phyloP scores from a whole-genome alignment of 192 early-diverging fungal genomes.

The Linnemannia zychae region DNA sequence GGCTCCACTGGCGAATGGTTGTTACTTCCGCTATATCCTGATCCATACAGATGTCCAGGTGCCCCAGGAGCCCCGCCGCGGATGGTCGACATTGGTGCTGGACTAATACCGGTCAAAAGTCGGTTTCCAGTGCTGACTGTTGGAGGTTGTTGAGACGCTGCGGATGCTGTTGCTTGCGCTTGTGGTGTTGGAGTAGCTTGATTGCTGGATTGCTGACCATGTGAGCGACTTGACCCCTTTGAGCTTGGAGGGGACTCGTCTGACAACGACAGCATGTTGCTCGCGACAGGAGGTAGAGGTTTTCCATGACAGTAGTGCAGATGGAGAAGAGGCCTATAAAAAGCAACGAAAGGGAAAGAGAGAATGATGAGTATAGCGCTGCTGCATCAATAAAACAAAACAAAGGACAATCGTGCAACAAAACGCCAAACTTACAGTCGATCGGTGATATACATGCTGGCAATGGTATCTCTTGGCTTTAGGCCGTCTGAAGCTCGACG shows the following conservation, averaged over 20 bases:
- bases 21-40: neutral
- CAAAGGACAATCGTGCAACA: too few relatives aligned
- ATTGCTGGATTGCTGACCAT: neutral
- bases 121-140: conserved; percentile 1
- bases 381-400: neutral
- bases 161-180: neutral
- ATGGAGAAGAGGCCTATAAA: conserved; percentile 37
- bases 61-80: neutral
- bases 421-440: conserved; percentile 29
- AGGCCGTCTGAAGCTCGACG: conserved; percentile 32
- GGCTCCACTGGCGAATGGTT: conserved; percentile 11
- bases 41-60: neutral
- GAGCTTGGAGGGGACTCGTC: neutral
- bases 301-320: conserved; percentile 46
- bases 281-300: conserved; percentile 17
- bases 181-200: neutral
- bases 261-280: neutral
- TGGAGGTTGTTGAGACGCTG: conserved; percentile 6
- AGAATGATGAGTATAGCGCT: neutral
- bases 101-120: conserved; percentile 18
- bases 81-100: conserved; percentile 13
- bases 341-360: neutral
- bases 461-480: conserved; percentile 43
- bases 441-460: conserved; percentile 19
- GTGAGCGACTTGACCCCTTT: neutral